Evolutionary conservation across 805 yeast species (phyloP), one percentile per base, ranked within the genome.

Genomic region (Wickerhamomyces chambardii): DNA sequence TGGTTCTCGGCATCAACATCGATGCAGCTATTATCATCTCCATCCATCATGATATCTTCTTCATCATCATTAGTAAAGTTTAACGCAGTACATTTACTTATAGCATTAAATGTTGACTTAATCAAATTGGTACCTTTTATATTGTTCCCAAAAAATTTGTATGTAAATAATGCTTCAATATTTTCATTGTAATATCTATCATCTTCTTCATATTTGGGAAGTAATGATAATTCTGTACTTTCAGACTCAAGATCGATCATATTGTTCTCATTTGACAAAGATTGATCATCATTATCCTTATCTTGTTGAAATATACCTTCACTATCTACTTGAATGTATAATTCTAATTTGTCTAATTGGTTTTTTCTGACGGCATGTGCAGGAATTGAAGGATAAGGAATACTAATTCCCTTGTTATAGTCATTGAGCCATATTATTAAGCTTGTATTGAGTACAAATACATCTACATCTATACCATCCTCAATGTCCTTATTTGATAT

Each of bases 341-440:
- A 30, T 6, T 36, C 36, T n/a, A 43, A 14, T 16, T 28, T 17
- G 8, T 29, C 19, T 2, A 28, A 15, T 1, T 19, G 6, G 15
- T 37, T 32, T 21, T 41, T 43, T 18, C 40, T 38, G 14, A 53
- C 33, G 0, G 46, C 50, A 32, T 48, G 52, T 1, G 48, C 39
- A 2, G 41, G 43, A 5, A 55, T 38, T 5, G 30, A 24, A 5
- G 42, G 38, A 42, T 61, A 64, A 9, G 61, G 60, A 3, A 64
- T 34, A 32, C 63, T 61, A 5, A 65, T 28, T 1, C 71, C 70
- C 21, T 50, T 55, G 4, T 51, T 53, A 24, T 51, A 37, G 7
- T 46, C 44, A 22, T 50, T 47, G 30, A 66, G 54, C 73, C 73
- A 67, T 3, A 66, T 38, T 2, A 65, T 43, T 4, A 67, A 41